A percentile compares a stretch with the other conserved stretches of the same genome.
These are phyloP conservation scores for Rubia tinctorum DNA, from an alignment of 305 asterid genomes.

Conservation along the genomic window DNA sequence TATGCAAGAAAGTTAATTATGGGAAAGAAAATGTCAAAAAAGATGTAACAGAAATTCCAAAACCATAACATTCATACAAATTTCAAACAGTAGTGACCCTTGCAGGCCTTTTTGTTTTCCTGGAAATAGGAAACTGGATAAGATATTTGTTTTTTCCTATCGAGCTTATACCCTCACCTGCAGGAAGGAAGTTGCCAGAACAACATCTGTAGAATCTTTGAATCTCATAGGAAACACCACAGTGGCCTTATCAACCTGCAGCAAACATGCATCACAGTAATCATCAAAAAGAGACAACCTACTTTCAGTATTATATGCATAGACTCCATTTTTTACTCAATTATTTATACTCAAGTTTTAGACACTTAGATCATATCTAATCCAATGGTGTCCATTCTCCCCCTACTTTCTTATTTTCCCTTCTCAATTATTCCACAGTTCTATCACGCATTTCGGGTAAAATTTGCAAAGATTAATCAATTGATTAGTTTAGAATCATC, in stretches of 20 bases:
- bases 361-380: no score
- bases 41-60: neutral
- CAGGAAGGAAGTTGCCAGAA: constrained; percentile 93
- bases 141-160: neutral
- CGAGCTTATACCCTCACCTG: constrained; percentile 44
- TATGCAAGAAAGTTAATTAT: neutral
- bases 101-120: neutral
- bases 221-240: constrained; percentile 87
- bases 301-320: no score
- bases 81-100: neutral
- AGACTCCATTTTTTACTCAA: no score
- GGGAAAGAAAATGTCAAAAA: neutral
- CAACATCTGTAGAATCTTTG: constrained; percentile 77
- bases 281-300: neutral
- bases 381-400: neutral
- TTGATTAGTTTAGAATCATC: neutral
- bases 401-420: neutral
- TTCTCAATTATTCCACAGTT: neutral
- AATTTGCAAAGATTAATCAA: neutral
- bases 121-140: neutral
- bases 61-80: neutral
- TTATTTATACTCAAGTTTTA: no score
- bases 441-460: neutral
- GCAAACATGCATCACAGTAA: constrained; percentile 14
- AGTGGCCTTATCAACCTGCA: constrained; percentile 75